Percentiles rank a stretch among this genome's conserved stretches.
Evolutionary conservation across 2,329 filamentous ascomycete species (phyloP).

Genomic region (Myriangium duriaei): DNA sequence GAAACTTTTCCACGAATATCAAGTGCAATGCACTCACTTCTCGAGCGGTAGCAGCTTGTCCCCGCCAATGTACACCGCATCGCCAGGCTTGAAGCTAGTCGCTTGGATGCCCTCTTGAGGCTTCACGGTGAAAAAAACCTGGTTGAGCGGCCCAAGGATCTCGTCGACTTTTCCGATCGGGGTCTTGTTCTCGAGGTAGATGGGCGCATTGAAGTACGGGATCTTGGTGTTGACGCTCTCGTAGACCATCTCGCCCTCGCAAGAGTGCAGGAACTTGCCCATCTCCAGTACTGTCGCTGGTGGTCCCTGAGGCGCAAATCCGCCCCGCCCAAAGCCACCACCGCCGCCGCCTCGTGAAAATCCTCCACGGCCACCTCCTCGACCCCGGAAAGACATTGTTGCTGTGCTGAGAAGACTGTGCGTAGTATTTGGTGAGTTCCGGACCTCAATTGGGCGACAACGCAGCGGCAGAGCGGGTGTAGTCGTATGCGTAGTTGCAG

Average conservation of each 20-base stretch:
- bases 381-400: constrained; percentile 17
- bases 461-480: too few species aligned
- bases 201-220: constrained; percentile 96
- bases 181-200: constrained; percentile 98
- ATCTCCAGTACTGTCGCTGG: constrained; percentile 46
- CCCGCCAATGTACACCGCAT: constrained; percentile 91
- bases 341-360: constrained; percentile 9
- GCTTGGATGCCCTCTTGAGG: constrained; percentile 93
- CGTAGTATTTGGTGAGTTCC: too few species aligned
- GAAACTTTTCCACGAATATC: background rate
- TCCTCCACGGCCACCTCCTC: constrained; percentile 15
- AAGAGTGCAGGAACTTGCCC: constrained; percentile 86
- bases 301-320: constrained; percentile 5
- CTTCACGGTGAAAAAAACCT: constrained; percentile 98
- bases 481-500: too few species aligned
- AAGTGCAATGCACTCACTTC: constrained; percentile 46
- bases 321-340: constrained; percentile 1
- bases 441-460: too few species aligned
- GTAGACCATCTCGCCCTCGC: constrained; percentile 97
- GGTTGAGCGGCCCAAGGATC: constrained; percentile 91
- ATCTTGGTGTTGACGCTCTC: constrained; percentile 90
- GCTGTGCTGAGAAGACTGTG: background rate
- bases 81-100: constrained; percentile 83
- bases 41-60: constrained; percentile 94
- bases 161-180: constrained; percentile 89